Conservation (phyloP, 495 filamentous ascomycete genomes). For the Bryoglossum gracile region DNA sequence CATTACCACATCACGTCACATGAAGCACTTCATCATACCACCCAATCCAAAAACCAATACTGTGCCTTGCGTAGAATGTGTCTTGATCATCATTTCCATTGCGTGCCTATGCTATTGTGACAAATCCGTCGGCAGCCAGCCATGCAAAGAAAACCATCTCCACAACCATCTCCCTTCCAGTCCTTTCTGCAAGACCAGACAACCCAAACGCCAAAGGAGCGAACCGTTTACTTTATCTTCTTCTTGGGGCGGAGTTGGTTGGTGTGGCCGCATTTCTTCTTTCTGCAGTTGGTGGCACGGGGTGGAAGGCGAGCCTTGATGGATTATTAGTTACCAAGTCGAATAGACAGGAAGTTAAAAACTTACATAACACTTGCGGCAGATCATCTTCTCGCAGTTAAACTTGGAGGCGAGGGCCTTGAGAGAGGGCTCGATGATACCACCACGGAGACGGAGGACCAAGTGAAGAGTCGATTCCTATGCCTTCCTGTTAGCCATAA, state of each 20-base stretch:
- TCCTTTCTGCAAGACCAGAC: slow-evolving; percentile 1
- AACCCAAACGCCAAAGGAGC: slow-evolving; percentile 25
- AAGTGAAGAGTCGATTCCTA: slow-evolving; percentile 98
- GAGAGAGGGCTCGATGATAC: slow-evolving; percentile 98
- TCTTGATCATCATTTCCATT: no score
- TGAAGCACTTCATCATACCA: no score
- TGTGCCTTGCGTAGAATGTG: no score
- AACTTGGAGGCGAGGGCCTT: slow-evolving; percentile 98
- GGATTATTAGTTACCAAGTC: neutral
- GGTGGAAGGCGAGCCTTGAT: slow-evolving; percentile 86
- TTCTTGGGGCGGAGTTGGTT: slow-evolving; percentile 99
- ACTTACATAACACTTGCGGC: slow-evolving; percentile 98
- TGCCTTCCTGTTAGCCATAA: slow-evolving; percentile 9
- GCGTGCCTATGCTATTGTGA: slow-evolving; percentile 22
- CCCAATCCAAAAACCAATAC: no score
- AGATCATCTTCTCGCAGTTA: slow-evolving; percentile 99
- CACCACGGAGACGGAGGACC: slow-evolving; percentile 97
- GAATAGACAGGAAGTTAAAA: slow-evolving; percentile 2
- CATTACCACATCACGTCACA: no score
- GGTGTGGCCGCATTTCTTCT: slow-evolving; percentile 99
- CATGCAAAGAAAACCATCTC: slow-evolving; percentile 26
- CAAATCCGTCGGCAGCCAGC: slow-evolving; percentile 23
- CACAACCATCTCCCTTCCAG: slow-evolving; percentile 11
- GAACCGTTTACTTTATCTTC: slow-evolving; percentile 85
- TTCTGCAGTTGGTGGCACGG: slow-evolving; percentile 98